These are phyloP conservation scores for Yarrowia divulgata DNA, from an alignment of 805 yeast species.

Conservation along the genomic window DNA sequence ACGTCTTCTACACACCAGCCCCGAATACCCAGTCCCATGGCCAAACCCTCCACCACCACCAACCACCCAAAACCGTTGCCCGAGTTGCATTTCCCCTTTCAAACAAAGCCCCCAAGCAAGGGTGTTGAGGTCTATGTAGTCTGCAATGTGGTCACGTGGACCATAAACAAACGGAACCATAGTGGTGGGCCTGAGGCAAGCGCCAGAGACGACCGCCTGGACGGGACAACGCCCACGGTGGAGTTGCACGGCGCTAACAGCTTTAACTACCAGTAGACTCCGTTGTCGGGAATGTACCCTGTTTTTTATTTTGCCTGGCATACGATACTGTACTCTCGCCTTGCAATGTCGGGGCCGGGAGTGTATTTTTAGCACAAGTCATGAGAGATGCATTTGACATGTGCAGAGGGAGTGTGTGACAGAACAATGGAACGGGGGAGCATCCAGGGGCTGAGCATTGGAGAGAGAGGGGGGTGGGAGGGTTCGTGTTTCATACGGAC, in stretches of 20 bases:
- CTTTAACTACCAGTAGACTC: constrained; percentile 24
- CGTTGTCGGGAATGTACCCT: constrained; percentile 12
- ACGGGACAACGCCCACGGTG: not conserved
- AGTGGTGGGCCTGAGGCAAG: not conserved
- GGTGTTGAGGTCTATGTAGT: constrained; percentile 12
- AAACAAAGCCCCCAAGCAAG: constrained; percentile 30
- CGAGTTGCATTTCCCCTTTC: constrained; percentile 24
- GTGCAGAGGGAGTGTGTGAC: constrained; percentile 25
- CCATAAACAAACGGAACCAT: constrained; percentile 4
- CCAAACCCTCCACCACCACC: not conserved
- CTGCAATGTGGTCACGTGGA: constrained; percentile 37
- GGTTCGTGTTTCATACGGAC: not conserved
- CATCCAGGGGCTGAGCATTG: constrained; percentile 29
- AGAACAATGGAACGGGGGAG: constrained; percentile 10
- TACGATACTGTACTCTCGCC: not conserved
- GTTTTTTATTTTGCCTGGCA: not conserved
- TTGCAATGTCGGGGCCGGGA: constrained; percentile 6
- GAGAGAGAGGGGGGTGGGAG: not conserved
- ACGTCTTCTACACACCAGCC: not conserved
- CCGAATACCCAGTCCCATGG: constrained; percentile 1
- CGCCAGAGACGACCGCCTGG: not conserved
- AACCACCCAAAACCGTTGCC: not conserved
- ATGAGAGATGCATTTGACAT: constrained; percentile 34
- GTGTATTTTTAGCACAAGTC: constrained; percentile 33
- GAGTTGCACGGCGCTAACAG: constrained; percentile 30